Conservation (phyloP, 352 stramenopile species). For the Phytophthora meadii region DNA sequence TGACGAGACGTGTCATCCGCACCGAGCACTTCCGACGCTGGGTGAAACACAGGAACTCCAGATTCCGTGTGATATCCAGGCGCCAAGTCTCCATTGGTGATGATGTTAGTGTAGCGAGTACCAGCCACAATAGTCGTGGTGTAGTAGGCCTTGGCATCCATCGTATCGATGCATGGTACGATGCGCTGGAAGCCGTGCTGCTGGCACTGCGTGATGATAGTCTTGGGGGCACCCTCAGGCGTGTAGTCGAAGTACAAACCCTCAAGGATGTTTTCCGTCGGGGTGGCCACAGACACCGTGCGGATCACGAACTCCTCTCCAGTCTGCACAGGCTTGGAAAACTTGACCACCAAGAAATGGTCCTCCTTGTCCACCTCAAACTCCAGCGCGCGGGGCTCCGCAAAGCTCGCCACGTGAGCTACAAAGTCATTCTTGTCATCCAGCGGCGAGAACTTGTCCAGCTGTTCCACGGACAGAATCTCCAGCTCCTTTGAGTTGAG, state of each 20-base stretch:
- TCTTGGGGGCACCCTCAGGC: constrained; percentile 66
- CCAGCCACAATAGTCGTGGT: constrained; percentile 79
- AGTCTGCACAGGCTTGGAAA: constrained; percentile 53
- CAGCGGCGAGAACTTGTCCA: constrained; percentile 60
- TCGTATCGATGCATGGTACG: constrained; percentile 80
- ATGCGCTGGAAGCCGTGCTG: constrained; percentile 85
- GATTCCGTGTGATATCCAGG: constrained; percentile 66
- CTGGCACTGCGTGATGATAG: constrained; percentile 87
- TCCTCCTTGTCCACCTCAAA: constrained; percentile 66
- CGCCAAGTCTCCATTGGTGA: constrained; percentile 80
- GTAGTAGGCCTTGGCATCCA: constrained; percentile 85
- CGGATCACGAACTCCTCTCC: constrained; percentile 77
- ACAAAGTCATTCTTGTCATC: constrained; percentile 56
- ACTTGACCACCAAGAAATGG: constrained; percentile 74
- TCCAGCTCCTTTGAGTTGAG: constrained; percentile 81
- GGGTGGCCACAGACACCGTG: constrained; percentile 67
- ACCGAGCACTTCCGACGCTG: constrained; percentile 56
- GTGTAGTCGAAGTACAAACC: constrained; percentile 85
- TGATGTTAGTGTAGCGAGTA: constrained; percentile 83
- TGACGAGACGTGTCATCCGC: constrained; percentile 63
- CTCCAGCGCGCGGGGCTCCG: constrained; percentile 45
- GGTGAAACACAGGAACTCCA: constrained; percentile 70
- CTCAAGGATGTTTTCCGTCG: constrained; percentile 82
- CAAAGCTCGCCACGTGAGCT: constrained; percentile 64
- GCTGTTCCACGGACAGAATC: constrained; percentile 62